These are phyloP conservation scores for Sclerotinia spermophila DNA, from an alignment of 2,329 filamentous ascomycete genomes.

Conservation along the genomic window DNA sequence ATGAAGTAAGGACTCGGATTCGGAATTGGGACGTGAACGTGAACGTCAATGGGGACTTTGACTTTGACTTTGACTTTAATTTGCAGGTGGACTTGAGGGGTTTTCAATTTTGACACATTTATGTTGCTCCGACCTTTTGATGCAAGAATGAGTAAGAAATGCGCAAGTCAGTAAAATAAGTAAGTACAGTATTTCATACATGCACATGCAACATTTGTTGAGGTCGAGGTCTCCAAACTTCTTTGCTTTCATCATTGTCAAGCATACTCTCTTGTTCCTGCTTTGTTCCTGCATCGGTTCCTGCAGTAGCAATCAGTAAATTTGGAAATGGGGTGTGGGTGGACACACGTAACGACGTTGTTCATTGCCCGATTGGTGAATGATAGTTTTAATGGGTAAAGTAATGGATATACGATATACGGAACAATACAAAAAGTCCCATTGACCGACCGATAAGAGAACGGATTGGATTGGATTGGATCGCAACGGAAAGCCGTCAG, in stretches of 20 bases:
- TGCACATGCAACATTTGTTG: constrained; percentile 14
- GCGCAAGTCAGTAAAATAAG: not conserved
- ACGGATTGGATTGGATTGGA: not conserved
- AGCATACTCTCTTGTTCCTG: constrained; percentile 28
- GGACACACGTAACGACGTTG: constrained; percentile 1
- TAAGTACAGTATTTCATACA: constrained; percentile 3
- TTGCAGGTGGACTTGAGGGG: not conserved
- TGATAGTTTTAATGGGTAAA: not conserved
- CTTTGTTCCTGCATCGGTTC: constrained; percentile 35
- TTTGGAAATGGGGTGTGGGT: not conserved
- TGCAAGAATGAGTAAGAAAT: not conserved
- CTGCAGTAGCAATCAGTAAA: constrained; percentile 28
- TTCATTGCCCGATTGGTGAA: constrained; percentile 22
- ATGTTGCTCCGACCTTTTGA: constrained; percentile 12
- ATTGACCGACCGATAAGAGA: constrained; percentile 16
- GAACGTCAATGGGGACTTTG: not conserved
- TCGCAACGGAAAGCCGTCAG: not conserved
- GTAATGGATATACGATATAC: constrained; percentile 4
- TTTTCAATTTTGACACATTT: not conserved
- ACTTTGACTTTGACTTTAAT: not conserved
- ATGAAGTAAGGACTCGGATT: not conserved
- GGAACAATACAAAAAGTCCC: not conserved
- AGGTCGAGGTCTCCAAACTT: constrained; percentile 9
- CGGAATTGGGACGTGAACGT: too few relatives aligned
- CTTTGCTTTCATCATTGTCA: constrained; percentile 5